Percentiles rank a stretch among this genome's conserved stretches.
Conservation (phyloP, 331 rosid species). For the Pyrus hybrid region DNA sequence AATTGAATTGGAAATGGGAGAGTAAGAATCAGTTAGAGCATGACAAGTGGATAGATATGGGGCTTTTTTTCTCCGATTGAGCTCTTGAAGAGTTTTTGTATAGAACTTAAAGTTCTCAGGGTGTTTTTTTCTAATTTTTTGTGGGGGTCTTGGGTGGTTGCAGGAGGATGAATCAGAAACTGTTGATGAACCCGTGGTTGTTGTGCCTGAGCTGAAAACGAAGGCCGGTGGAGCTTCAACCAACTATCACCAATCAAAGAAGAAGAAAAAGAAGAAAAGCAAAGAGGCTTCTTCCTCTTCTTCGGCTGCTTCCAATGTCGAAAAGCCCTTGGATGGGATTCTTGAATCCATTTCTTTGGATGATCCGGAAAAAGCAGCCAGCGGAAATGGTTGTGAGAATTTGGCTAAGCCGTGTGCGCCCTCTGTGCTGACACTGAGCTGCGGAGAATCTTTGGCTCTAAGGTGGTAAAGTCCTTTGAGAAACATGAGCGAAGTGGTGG, state of each 20-base stretch:
- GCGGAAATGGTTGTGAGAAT: slow-evolving; percentile 19
- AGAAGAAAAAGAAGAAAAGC: slow-evolving; percentile 81
- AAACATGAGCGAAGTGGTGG: slow-evolving; percentile 61
- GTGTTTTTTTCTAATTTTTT: too few species aligned
- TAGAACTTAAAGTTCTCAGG: too few species aligned
- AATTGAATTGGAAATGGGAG: too few species aligned
- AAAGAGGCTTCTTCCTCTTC: slow-evolving; percentile 39
- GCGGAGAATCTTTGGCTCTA: slow-evolving; percentile 85
- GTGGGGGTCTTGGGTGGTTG: slow-evolving; percentile 14
- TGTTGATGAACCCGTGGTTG: slow-evolving; percentile 15
- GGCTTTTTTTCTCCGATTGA: too few species aligned
- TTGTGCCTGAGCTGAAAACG: slow-evolving; percentile 19
- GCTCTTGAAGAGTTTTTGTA: too few species aligned
- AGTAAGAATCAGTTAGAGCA: too few species aligned
- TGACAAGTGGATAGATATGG: too few species aligned
- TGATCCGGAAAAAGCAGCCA: slow-evolving; percentile 15
- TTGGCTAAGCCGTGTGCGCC: slow-evolving; percentile 28
- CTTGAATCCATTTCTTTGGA: slow-evolving; percentile 51
- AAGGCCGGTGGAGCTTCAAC: slow-evolving; percentile 22
- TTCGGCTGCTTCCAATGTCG: slow-evolving; percentile 27
- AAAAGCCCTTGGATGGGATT: slow-evolving; percentile 48
- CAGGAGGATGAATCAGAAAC: slow-evolving; percentile 49
- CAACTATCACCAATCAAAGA: slow-evolving; percentile 61
- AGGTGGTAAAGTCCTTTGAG: slow-evolving; percentile 88
- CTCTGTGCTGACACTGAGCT: slow-evolving; percentile 71